Base-by-base conservation (phyloP, 2,329 filamentous ascomycete genomes). In the Xylariaceae sp. region DNA sequence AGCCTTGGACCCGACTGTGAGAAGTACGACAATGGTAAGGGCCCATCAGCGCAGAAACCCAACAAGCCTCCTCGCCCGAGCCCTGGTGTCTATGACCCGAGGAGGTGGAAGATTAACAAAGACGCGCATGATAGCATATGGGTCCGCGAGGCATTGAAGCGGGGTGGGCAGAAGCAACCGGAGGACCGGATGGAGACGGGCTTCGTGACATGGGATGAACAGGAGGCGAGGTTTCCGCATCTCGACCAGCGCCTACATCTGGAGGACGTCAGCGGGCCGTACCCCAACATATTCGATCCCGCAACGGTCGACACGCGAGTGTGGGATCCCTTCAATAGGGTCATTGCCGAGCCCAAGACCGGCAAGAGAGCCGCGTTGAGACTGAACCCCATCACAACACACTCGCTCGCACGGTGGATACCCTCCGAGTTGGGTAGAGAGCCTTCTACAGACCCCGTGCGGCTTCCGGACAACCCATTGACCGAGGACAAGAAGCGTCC, bases 281-380 rank as follows among this genome's bases (percentile, higher is more conserved):
- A 16, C 11, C n/a, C 45, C 28, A 21, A 26, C 14, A 21, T 58
- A 21, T 64, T 44, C 44, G 39, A 56, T 5, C 53, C 56, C 9
- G 36, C 7, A 6, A 59, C 41, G 4, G 53, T 34, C 24, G 41
- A 61, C 16, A 45, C 21, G 7, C 9, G 44, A 4, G 19, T 61
- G 36, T 68, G 66, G 66, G 58, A 67, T 24, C 61, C 63, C 4
- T 24, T 62, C 14, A 53, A 17, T 33, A 63, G 61, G 34, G 21
- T 16, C 33, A 6, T 53, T 16, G 14, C 49, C 14, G 64, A 69
- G 39, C 9, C 29, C 17, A 53, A 41, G 19, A 53, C 28, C 3
- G 46, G 41, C 4, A 12, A 7, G 4, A 39, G 43, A n/a, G n/a
- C 19, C 3, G 59, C 54, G 2, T 31, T 67, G 29, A 53, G 36